Evolutionary conservation across 257 asterid genomes (phyloP), one percentile per base, ranked within the genome.

Genomic region (Salvia hispanica): DNA sequence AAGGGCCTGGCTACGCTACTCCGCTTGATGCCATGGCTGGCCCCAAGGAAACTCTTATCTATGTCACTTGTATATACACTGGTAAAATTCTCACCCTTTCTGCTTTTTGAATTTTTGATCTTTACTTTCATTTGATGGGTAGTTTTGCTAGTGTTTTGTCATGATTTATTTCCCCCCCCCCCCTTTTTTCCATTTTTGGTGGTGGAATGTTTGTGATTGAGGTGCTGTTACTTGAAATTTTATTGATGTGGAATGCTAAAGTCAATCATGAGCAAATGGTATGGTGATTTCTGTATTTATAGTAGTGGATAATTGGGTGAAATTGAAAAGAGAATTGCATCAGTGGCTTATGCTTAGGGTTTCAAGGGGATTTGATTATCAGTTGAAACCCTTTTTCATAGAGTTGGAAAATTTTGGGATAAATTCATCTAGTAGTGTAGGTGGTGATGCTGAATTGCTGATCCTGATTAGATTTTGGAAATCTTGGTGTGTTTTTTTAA

Each of bases 1-100:
- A 69, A 70, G 99, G 99, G 4, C 99, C 99, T 0, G 99, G 99
- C 0, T 94, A 94, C 76, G 91, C 96, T 64, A 68, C 85, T 63
- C 99, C 99, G 3, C 81, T 86, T 58, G 91, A 82, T 7, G 99
- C 99, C 76, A 94, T 94, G 96, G 52, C 94, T 78, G 99, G 99
- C 66, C 96, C 97, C 21, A 84, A 75, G 50, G 99, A 94, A 72
- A 55, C 89, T 70, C 96, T 94, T 21, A 81, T 94, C 43, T 94
- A 94, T 72, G 97, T 94, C 62, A 94, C 99, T 56, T 91, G 96
- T 71, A 72, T 94, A 45, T 94, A 94, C 66, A 73, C 89, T 37
- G 99, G 99, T 90, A 74, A 31, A 1, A 25, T 0, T 37, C 28
- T 1, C 0, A 25, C 31, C 2, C 0, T 25, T 7, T 1, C 0